phyloP scores from a whole-genome alignment of 495 filamentous ascomycete genomes.

The Monascus purpureus region DNA sequence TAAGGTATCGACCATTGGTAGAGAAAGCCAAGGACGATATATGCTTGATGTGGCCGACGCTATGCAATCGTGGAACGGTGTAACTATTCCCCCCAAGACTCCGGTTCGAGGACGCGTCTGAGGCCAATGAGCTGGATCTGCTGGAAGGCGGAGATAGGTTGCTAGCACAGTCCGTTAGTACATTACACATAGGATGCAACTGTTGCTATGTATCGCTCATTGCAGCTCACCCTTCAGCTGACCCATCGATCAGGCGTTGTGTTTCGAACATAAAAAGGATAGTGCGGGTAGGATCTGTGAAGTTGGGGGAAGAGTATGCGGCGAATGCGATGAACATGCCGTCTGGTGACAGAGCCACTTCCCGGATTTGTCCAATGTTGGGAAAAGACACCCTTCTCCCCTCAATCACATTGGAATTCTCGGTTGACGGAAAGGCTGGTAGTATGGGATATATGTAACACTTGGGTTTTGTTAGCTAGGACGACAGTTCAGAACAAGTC shows the following conservation, averaged over 20 bases:
- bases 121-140: constrained; percentile 5
- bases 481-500: background rate
- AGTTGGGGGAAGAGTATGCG: constrained; percentile 1
- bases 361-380: constrained; percentile 5
- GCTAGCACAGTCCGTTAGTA: background rate
- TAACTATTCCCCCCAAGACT: constrained; percentile 1
- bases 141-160: constrained; percentile 2
- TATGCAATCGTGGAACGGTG: background rate
- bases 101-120: constrained; percentile 1
- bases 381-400: constrained; percentile 1
- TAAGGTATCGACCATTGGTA: constrained; percentile 2
- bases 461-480: constrained; percentile 1
- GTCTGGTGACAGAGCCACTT: constrained; percentile 5
- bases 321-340: constrained; percentile 5
- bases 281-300: constrained; percentile 1
- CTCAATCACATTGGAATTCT: background rate
- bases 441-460: constrained; percentile 5
- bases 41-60: constrained; percentile 2
- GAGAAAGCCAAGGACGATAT: constrained; percentile 6
- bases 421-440: background rate
- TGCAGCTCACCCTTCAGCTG: constrained; percentile 5
- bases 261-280: constrained; percentile 5
- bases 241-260: constrained; percentile 3
- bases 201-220: background rate
- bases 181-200: background rate